Percentiles rank a stretch among this genome's conserved stretches.
These are phyloP conservation scores for Lycium barbarum DNA, from an alignment of 257 asterid species.

Conservation along the genomic window DNA sequence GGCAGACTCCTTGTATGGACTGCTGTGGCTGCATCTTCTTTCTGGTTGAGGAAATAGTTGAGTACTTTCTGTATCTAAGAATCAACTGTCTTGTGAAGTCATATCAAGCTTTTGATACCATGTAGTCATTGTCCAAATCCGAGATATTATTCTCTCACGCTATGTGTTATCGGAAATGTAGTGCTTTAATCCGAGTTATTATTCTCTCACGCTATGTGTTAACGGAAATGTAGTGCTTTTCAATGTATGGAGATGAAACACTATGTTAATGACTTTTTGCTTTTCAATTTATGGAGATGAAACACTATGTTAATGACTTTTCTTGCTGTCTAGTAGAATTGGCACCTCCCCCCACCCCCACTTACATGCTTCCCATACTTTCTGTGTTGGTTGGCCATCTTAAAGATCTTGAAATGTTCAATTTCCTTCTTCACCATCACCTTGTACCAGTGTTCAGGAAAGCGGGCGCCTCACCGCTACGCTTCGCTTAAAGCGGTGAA, in stretches of 20 bases:
- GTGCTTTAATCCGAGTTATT: not conserved
- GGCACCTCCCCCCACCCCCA: not conserved
- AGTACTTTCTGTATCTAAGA: not conserved
- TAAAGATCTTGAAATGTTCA: not conserved
- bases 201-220: not conserved
- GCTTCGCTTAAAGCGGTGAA: no score
- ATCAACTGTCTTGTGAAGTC: not conserved
- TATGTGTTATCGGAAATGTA: not conserved
- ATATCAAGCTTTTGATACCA: not conserved
- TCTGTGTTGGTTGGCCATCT: not conserved
- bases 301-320: not conserved
- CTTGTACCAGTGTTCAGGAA: no score
- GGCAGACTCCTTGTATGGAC: not conserved
- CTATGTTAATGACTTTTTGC: not conserved
- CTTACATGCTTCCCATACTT: not conserved
- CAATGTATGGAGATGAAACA: slow-evolving; percentile 14
- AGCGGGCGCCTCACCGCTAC: no score
- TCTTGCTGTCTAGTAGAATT: not conserved
- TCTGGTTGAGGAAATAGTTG: slow-evolving; percentile 6
- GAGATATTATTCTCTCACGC: not conserved
- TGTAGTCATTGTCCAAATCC: slow-evolving; percentile 6
- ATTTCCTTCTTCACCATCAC: not conserved
- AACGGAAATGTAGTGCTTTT: not conserved
- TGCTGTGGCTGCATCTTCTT: slow-evolving; percentile 7
- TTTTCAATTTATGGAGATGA: slow-evolving; percentile 20